Percentiles rank a stretch among this genome's conserved stretches.
Conservation (phyloP, 306 rosid species). For the Cotoneaster glaucophyllus region DNA sequence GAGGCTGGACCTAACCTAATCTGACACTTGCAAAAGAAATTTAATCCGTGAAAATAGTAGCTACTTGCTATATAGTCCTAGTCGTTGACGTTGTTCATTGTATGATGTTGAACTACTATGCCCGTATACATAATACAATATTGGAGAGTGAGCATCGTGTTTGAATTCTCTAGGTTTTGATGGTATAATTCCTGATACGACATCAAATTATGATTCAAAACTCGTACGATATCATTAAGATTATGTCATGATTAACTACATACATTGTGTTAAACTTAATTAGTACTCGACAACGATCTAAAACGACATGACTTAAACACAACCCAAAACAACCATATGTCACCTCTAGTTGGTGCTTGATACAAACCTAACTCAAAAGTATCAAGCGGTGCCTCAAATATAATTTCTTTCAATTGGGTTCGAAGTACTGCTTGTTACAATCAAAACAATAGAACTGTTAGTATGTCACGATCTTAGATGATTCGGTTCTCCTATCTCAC, state of each 20-base stretch:
- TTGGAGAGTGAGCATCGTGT: background rate
- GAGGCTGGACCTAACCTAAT: constrained; percentile 11
- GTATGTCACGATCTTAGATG: background rate
- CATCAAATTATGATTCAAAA: too few relatives aligned
- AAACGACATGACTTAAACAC: background rate
- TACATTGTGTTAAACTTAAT: too few relatives aligned
- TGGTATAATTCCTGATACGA: too few relatives aligned
- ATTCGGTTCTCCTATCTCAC: background rate
- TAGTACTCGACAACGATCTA: background rate
- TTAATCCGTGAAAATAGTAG: constrained; percentile 11
- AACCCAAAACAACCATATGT: background rate
- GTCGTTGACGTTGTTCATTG: background rate
- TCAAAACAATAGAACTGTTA: background rate
- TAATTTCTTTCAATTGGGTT: background rate
- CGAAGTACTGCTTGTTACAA: too few relatives aligned
- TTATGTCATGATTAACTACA: too few relatives aligned
- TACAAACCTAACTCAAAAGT: background rate
- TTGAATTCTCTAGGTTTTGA: background rate
- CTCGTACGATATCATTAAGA: background rate
- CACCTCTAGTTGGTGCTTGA: background rate
- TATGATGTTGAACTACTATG: background rate
- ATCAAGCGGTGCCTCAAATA: background rate
- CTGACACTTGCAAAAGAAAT: constrained; percentile 10
- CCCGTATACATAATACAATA: background rate
- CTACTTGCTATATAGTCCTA: background rate